phyloP scores from a whole-genome alignment of 169 alveolate species.

The Plasmodium sp. region DNA sequence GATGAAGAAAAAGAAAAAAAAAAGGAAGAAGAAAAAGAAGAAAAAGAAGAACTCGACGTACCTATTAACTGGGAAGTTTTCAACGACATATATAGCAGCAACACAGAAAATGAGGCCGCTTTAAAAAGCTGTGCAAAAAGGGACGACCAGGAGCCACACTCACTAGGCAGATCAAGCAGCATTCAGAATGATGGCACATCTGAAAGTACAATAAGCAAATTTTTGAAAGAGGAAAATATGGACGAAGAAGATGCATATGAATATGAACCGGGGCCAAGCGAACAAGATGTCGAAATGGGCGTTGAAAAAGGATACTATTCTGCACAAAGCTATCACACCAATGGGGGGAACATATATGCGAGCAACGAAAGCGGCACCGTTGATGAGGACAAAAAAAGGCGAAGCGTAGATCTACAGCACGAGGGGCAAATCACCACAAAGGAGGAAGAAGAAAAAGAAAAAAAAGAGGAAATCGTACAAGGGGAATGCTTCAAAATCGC shows the following conservation, averaged over 20 bases:
- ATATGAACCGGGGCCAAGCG: not conserved
- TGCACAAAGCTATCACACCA: not conserved
- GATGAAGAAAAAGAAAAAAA: not conserved
- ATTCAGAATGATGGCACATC: not conserved
- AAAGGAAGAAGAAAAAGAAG: not conserved
- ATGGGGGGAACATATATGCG: not conserved
- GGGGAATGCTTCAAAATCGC: not conserved
- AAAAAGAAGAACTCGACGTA: not conserved
- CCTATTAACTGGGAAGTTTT: not conserved
- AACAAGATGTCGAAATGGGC: not conserved
- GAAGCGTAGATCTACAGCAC: not conserved
- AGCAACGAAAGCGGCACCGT: not conserved
- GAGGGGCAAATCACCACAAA: not conserved
- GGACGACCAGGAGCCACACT: not conserved
- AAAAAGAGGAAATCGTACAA: not conserved
- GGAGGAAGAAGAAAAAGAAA: not conserved
- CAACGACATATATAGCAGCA: not conserved
- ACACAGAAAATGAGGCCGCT: not conserved
- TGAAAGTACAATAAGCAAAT: not conserved
- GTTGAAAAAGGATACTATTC: not conserved
- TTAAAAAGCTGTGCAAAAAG: not conserved
- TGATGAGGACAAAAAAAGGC: not conserved
- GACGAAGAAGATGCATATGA: not conserved
- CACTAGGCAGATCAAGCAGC: not conserved
- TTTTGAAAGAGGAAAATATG: not conserved